These are phyloP conservation scores for Mycothermus thermophilus DNA, from an alignment of 495 filamentous ascomycete species.

Conservation along the genomic window DNA sequence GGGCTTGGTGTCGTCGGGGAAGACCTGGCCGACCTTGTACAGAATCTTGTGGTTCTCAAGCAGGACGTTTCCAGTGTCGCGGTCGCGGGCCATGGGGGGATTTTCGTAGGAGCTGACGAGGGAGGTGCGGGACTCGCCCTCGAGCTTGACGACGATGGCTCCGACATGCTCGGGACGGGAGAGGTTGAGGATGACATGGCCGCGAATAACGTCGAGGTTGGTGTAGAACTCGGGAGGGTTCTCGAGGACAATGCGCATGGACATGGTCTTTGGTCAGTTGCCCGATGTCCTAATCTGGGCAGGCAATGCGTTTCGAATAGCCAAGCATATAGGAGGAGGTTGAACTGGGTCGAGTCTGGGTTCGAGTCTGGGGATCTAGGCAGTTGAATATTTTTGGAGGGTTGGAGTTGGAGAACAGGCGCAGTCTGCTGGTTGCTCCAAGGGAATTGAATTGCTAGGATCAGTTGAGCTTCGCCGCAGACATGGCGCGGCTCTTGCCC, in stretches of 20 bases:
- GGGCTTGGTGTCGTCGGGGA: conserved; percentile 46
- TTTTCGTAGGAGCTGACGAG: conserved; percentile 21
- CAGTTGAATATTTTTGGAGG: too few species aligned
- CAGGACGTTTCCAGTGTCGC: conserved; percentile 18
- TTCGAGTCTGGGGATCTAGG: too few species aligned
- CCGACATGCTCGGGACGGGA: conserved; percentile 52
- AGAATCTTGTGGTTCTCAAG: conserved; percentile 46
- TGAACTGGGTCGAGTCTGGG: conserved; percentile 1
- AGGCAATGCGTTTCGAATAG: background rate
- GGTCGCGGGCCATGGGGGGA: conserved; percentile 13
- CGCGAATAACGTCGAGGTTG: conserved; percentile 69
- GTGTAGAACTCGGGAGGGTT: conserved; percentile 65
- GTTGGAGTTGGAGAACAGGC: too few species aligned
- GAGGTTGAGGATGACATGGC: conserved; percentile 50
- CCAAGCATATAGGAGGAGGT: background rate
- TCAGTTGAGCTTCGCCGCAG: conserved; percentile 13
- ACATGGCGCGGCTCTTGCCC: conserved; percentile 15
- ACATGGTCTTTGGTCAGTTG: conserved; percentile 45
- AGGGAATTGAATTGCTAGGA: too few species aligned
- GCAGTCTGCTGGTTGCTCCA: too few species aligned
- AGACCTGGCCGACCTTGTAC: conserved; percentile 68
- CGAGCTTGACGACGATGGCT: conserved; percentile 80
- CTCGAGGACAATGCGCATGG: conserved; percentile 64
- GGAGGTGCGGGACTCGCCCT: conserved; percentile 69
- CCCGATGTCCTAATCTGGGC: conserved; percentile 27